Evolutionary conservation across 306 rosid species (phyloP).

Genomic region (Inga leiocalycina): DNA sequence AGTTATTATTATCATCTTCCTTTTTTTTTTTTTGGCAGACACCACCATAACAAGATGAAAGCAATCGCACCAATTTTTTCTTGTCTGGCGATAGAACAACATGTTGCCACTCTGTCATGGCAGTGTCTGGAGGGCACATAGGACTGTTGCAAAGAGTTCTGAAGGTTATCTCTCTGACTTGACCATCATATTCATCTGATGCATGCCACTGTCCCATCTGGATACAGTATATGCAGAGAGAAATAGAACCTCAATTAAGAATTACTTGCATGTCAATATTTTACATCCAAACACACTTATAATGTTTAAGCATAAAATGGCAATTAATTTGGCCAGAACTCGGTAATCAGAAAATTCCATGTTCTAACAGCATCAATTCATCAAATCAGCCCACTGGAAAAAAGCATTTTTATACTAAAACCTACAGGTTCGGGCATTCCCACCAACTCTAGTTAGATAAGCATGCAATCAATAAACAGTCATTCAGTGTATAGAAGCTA

Average conservation of each 20-base stretch:
- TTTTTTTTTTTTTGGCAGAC: neutral
- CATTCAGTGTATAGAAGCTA: neutral
- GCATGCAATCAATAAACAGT: slow-evolving; percentile 9
- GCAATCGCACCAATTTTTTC: slow-evolving; percentile 64
- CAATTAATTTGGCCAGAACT: slow-evolving; percentile 5
- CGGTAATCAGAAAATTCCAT: slow-evolving; percentile 16
- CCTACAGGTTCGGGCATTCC: slow-evolving; percentile 13
- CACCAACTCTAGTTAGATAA: slow-evolving; percentile 22
- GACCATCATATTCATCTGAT: slow-evolving; percentile 92
- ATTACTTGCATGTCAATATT: slow-evolving; percentile 24
- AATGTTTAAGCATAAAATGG: neutral
- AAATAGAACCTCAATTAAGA: slow-evolving; percentile 25
- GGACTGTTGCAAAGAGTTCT: slow-evolving; percentile 93
- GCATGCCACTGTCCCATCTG: slow-evolving; percentile 98
- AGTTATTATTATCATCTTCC: neutral
- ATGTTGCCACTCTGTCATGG: slow-evolving; percentile 99
- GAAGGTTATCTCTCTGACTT: slow-evolving; percentile 88
- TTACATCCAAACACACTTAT: neutral
- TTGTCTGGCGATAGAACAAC: slow-evolving; percentile 74
- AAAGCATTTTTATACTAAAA: neutral
- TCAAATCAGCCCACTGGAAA: neutral
- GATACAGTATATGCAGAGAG: slow-evolving; percentile 37
- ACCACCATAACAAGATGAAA: slow-evolving; percentile 20
- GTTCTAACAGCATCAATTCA: slow-evolving; percentile 2
- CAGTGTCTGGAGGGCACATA: slow-evolving; percentile 99